Evolutionary conservation across 1,284 basidiomycete species (phyloP).

Genomic region (Termitomyces sp.): DNA sequence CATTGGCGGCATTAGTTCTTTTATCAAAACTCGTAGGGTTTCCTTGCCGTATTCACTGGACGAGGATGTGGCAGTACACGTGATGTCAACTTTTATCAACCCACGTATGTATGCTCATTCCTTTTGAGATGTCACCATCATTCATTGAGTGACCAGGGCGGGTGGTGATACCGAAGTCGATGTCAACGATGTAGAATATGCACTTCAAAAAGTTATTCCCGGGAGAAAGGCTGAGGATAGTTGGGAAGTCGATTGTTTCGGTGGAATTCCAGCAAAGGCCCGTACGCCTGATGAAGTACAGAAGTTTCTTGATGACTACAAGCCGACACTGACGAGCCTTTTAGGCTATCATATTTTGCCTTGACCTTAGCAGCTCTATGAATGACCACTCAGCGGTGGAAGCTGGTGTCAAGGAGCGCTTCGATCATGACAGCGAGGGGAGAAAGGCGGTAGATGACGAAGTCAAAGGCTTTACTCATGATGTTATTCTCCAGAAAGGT

Average conservation of each 20-base stretch:
- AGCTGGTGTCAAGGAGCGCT: neutral
- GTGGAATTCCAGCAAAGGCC: neutral
- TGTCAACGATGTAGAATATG: neutral
- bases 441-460: neutral
- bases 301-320: neutral
- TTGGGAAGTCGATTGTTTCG: neutral
- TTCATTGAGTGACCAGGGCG: neutral
- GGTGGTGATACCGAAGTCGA: neutral
- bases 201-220: neutral
- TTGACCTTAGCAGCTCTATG: neutral
- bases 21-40: neutral
- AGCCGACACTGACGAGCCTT: neutral
- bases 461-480: neutral
- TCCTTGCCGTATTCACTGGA: neutral
- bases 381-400: neutral
- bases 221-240: neutral
- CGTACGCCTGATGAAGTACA: neutral
- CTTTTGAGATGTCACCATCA: neutral
- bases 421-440: neutral
- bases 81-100: neutral
- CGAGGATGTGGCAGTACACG: neutral
- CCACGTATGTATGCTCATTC: neutral
- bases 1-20: too few relatives aligned
- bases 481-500: neutral
- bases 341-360: neutral